Conservation (phyloP, 2,329 filamentous ascomycete genomes). For the Aspergillus aculeatinus region DNA sequence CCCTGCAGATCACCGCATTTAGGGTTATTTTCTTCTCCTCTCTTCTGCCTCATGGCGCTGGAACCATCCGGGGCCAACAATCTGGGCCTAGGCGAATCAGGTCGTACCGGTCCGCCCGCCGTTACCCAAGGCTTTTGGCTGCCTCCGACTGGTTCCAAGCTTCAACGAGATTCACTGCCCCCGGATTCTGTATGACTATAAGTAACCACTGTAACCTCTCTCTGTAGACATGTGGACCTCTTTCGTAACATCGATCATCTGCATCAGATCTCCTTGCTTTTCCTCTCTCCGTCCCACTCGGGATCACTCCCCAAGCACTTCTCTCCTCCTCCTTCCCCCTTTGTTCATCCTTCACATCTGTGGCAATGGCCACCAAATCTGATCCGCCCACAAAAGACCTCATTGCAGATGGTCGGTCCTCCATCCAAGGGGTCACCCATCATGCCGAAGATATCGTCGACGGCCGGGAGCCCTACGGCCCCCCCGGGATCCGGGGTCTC, state of each 20-base stretch:
- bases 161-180: background rate
- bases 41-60: constrained; percentile 10
- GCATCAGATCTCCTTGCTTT: background rate
- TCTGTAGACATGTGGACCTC: background rate
- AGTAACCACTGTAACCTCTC: background rate
- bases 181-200: background rate
- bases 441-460: constrained; percentile 34
- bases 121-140: background rate
- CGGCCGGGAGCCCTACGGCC: constrained; percentile 35
- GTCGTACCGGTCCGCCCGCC: constrained; percentile 4
- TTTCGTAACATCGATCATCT: background rate
- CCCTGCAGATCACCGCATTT: constrained; percentile 9
- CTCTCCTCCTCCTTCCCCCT: background rate
- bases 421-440: constrained; percentile 31
- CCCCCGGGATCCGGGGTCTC: constrained; percentile 48
- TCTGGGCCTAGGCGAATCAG: constrained; percentile 14
- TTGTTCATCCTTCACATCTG: background rate
- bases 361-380: constrained; percentile 22
- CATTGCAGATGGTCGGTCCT: constrained; percentile 15
- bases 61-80: constrained; percentile 1
- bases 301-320: background rate
- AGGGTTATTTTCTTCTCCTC: constrained; percentile 12
- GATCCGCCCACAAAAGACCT: constrained; percentile 18
- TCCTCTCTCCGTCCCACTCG: background rate
- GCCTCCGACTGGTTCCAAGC: constrained; percentile 6